Percentiles rank a stretch among this genome's conserved stretches.
phyloP scores from a whole-genome alignment of 106 monocot species.

The Acorus calamus region DNA sequence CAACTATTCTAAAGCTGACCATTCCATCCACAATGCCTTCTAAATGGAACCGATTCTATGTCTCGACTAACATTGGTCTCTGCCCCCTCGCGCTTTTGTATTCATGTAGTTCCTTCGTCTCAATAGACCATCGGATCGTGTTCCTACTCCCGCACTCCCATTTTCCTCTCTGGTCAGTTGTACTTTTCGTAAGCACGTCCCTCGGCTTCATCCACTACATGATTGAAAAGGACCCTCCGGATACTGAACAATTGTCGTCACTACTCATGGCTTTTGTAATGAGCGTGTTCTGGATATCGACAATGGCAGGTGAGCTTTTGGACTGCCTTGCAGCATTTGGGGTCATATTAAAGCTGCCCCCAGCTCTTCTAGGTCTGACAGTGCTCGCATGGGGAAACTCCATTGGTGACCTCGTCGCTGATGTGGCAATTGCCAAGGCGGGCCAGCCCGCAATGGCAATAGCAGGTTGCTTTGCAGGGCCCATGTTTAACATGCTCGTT shows the following conservation, averaged over 20 bases:
- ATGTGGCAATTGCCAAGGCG: constrained; percentile 76
- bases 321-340: constrained; percentile 60
- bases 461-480: constrained; percentile 96
- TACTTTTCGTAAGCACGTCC: constrained; percentile 41
- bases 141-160: constrained; percentile 41
- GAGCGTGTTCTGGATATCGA: constrained; percentile 96
- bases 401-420: constrained; percentile 81
- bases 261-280: constrained; percentile 63
- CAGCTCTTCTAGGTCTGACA: constrained; percentile 78
- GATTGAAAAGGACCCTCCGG: constrained; percentile 54
- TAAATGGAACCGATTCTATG: constrained; percentile 63
- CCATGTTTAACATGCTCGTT: constrained; percentile 96
- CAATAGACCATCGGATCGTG: constrained; percentile 42
- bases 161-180: constrained; percentile 67
- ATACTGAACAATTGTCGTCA: constrained; percentile 20
- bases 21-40: constrained; percentile 54
- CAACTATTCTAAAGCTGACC: constrained; percentile 67
- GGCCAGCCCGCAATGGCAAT: constrained; percentile 79
- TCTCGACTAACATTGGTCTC: constrained; percentile 55
- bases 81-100: constrained; percentile 64
- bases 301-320: constrained; percentile 83
- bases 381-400: constrained; percentile 98
- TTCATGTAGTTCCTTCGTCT: constrained; percentile 51
- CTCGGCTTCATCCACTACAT: constrained; percentile 50
- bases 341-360: constrained; percentile 50